Conservation (phyloP, 305 asterid species). For the Coffea humblotiana region DNA sequence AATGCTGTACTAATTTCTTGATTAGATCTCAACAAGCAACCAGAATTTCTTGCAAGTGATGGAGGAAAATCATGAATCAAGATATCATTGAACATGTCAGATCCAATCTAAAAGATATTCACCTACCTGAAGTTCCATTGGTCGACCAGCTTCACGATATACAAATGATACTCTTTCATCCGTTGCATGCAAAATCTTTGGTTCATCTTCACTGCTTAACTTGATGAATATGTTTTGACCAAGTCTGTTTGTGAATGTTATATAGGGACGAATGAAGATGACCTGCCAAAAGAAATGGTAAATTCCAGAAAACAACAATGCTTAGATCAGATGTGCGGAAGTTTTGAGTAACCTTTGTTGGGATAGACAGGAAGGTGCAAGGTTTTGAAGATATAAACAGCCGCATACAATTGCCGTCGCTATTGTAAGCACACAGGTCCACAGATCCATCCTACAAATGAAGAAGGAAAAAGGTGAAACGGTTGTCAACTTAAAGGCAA, state of each 20-base stretch:
- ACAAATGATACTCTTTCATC: constrained; percentile 85
- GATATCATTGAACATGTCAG: background rate
- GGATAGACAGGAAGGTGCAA: constrained; percentile 81
- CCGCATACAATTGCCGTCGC: constrained; percentile 76
- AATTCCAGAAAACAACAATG: constrained; percentile 26
- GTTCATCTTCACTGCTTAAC: constrained; percentile 81
- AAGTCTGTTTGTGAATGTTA: constrained; percentile 92
- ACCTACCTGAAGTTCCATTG: constrained; percentile 79
- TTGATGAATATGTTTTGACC: constrained; percentile 72
- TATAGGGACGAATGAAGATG: constrained; percentile 75
- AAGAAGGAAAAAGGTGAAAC: constrained; percentile 9
- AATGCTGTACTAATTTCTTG: background rate
- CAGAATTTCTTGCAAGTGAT: background rate
- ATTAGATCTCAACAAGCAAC: background rate
- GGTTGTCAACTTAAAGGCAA: background rate
- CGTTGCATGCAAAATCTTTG: constrained; percentile 65
- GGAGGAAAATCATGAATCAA: background rate
- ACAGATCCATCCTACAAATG: constrained; percentile 85
- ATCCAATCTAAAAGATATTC: constrained; percentile 18
- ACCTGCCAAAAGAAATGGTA: constrained; percentile 54
- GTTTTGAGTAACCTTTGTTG: constrained; percentile 77
- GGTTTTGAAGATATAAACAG: constrained; percentile 88
- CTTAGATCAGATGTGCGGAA: constrained; percentile 18
- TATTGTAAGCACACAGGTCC: constrained; percentile 73
- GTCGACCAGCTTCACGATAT: constrained; percentile 52